Evolutionary conservation across 2,329 filamentous ascomycete genomes (phyloP), one percentile per base, ranked within the genome.

Genomic region (Graphilbum fragrans): DNA sequence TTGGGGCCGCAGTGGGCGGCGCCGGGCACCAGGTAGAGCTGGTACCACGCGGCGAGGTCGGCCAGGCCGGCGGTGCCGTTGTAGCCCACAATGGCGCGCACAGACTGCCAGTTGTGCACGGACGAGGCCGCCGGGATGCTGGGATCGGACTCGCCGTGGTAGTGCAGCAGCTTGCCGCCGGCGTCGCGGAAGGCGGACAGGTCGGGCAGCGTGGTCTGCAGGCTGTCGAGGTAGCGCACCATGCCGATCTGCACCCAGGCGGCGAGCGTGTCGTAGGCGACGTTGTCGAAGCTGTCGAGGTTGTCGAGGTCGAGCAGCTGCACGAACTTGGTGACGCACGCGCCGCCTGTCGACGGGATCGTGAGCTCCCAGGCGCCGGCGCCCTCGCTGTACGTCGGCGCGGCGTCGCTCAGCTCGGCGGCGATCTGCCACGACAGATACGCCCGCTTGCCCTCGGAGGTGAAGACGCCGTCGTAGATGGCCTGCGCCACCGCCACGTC

Each of bases 151-250:
- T 73, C 69, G 39, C 69, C 70, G 52, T 74, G 70, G 54, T 63
- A 68, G 47, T 69, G 66, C 3, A 74, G 56, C 9, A 74, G 49
- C 50, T 74, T 74, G 22, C 65, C 66, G 21, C 69, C 70, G 1
- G 57, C 50, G 1, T 53, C 46, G 19, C 63, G 55, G 55, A 71
- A 69, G 10, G 53, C 47, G 0, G 58, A 62, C 2, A 74, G 57
- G 38, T 72, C 69, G 0, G 68, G 64, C 48, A 63, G 55, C 5
- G 48, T 72, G 63, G 49, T 48, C 39, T 45, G 41, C n/a, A 74
- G 56, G 17, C 59, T 64, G 51, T 70, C 65, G 37, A 59, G 48
- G 52, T 69, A 74, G 42, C 58, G 62, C 35, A 64, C 55, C 62
- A 64, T 63, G 12, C 65, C 70, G 8, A 57, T 54, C 5, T 58